A percentile compares a stretch with the other conserved stretches of the same genome.
phyloP scores from a whole-genome alignment of 139 green algal genomes.

The Desmodesmus armatus region DNA sequence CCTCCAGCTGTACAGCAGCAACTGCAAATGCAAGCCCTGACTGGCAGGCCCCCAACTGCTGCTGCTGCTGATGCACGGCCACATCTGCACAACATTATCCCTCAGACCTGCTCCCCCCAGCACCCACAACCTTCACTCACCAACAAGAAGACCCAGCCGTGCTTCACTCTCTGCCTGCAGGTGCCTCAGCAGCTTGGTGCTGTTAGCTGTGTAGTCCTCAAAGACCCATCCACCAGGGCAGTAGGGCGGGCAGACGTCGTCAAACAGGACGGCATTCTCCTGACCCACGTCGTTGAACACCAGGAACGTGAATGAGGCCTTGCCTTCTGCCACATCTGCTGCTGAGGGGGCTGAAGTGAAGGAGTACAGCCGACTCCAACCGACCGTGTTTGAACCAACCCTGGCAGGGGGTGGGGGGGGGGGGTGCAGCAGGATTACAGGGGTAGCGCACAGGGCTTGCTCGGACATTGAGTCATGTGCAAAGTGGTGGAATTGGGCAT shows the following conservation, averaged over 20 bases:
- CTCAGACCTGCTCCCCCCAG: too few relatives aligned
- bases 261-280: constrained; percentile 17
- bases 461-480: too few relatives aligned
- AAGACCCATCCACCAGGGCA: constrained; percentile 11
- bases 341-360: background rate
- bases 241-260: constrained; percentile 24
- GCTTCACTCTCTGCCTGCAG: background rate
- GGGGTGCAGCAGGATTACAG: too few relatives aligned
- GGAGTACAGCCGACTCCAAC: background rate
- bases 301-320: constrained; percentile 1
- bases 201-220: constrained; percentile 14
- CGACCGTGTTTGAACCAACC: background rate
- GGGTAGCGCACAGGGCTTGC: too few relatives aligned
- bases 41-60: too few relatives aligned
- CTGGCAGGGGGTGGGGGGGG: too few relatives aligned
- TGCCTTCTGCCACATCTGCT: background rate
- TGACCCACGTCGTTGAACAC: constrained; percentile 31
- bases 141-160: constrained; percentile 18
- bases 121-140: too few relatives aligned
- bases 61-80: too few relatives aligned
- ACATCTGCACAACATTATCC: too few relatives aligned
- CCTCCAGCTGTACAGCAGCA: too few relatives aligned
- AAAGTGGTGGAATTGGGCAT: too few relatives aligned
- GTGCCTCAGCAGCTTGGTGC: constrained; percentile 2
- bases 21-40: too few relatives aligned